A percentile compares a stretch with the other conserved stretches of the same genome.
phyloP scores from a whole-genome alignment of 192 early-diverging fungal species.

The Anaeromyces robustus region DNA sequence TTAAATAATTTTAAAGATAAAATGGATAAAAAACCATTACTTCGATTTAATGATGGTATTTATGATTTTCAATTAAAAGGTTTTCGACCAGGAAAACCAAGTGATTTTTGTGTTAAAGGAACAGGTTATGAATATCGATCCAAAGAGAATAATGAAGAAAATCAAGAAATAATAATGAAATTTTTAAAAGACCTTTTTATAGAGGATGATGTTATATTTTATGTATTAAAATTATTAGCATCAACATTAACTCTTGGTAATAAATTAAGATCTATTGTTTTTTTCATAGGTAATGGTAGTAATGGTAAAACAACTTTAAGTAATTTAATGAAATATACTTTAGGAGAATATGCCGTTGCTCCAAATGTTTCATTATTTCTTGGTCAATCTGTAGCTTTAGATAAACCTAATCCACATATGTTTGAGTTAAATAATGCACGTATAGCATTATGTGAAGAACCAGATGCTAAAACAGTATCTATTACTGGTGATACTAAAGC shows the following conservation, averaged over 20 bases:
- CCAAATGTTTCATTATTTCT: not conserved
- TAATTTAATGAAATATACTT: not conserved
- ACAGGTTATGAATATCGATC: not conserved
- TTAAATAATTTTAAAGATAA: not conserved
- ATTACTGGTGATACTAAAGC: not conserved
- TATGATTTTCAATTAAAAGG: not conserved
- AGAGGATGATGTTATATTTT: not conserved
- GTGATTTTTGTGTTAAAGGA: not conserved
- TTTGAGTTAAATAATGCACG: not conserved
- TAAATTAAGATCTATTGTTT: not conserved
- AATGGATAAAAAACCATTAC: not conserved
- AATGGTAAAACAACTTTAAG: not conserved
- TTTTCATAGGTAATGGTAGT: not conserved
- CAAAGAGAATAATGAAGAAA: not conserved
- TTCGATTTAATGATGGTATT: not conserved
- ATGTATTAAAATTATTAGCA: not conserved
- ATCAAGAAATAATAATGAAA: not conserved
- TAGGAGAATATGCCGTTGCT: not conserved
- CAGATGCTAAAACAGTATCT: not conserved
- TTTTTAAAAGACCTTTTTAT: not conserved
- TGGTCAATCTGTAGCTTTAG: not conserved
- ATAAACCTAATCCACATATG: not conserved
- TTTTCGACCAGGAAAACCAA: not conserved
- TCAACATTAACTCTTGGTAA: not conserved
- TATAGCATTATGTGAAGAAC: not conserved